Conservation (phyloP, 805 yeast genomes). For the Pichia deserticola region DNA sequence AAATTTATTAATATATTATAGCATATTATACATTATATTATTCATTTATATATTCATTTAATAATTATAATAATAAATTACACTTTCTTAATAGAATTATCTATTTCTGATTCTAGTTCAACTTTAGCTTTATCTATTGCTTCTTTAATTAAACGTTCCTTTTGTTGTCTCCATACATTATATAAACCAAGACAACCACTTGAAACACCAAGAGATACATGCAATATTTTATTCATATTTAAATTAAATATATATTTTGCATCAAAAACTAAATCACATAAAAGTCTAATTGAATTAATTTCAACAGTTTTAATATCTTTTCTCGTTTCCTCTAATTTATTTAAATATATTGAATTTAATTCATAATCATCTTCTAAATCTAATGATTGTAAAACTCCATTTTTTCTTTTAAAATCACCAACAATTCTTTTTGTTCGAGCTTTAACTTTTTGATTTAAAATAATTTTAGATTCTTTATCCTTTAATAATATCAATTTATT, state of each 20-base stretch:
- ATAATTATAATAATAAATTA: no score
- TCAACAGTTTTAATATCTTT: slow-evolving; percentile 28
- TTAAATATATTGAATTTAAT: slow-evolving; percentile 2
- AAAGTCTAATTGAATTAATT: slow-evolving; percentile 35
- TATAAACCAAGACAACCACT: slow-evolving; percentile 27
- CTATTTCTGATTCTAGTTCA: not conserved
- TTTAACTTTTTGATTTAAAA: slow-evolving; percentile 55
- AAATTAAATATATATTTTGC: slow-evolving; percentile 38
- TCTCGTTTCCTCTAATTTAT: slow-evolving; percentile 12
- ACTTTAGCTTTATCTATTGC: not conserved
- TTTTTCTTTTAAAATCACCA: slow-evolving; percentile 6
- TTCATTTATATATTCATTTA: not conserved
- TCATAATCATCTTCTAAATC: slow-evolving; percentile 1
- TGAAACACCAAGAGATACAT: slow-evolving; percentile 26
- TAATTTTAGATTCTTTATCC: slow-evolving; percentile 44
- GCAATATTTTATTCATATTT: slow-evolving; percentile 25
- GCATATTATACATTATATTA: not conserved
- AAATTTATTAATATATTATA: not conserved
- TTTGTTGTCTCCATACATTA: slow-evolving; percentile 25
- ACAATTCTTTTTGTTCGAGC: slow-evolving; percentile 36
- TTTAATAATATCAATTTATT: slow-evolving; percentile 34
- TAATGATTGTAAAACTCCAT: not conserved
- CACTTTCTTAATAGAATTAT: not conserved
- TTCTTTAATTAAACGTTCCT: slow-evolving; percentile 14
- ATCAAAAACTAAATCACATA: slow-evolving; percentile 43